These are phyloP conservation scores for Ustilago cynodontis DNA, from an alignment of 1,284 basidiomycete species.

Conservation along the genomic window DNA sequence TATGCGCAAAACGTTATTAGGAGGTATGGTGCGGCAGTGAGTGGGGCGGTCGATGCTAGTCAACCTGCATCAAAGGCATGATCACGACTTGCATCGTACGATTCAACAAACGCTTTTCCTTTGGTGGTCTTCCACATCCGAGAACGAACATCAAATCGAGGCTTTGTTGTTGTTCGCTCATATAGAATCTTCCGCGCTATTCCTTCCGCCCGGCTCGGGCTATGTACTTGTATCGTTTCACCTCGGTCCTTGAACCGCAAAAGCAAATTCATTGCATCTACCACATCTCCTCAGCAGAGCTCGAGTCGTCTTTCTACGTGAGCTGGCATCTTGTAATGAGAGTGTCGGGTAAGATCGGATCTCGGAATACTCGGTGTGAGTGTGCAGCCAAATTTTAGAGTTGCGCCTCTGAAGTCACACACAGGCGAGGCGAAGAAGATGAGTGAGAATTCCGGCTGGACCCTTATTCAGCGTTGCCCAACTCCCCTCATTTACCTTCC, in stretches of 20 bases:
- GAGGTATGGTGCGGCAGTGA: slow-evolving; percentile 21
- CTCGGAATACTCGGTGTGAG: slow-evolving; percentile 5
- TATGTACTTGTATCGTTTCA: slow-evolving; percentile 39
- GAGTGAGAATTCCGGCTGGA: slow-evolving; percentile 21
- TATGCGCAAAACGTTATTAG: slow-evolving; percentile 58
- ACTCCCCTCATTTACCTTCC: too few relatives aligned
- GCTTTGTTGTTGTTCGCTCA: neutral
- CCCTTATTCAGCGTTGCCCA: slow-evolving; percentile 12
- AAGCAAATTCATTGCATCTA: neutral
- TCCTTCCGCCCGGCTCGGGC: neutral
- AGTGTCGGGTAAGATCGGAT: slow-evolving; percentile 1
- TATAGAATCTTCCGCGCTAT: neutral
- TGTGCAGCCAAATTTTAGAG: neutral
- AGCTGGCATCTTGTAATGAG: neutral
- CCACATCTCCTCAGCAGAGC: neutral
- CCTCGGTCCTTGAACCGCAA: neutral
- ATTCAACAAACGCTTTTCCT: too few relatives aligned
- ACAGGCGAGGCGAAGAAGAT: neutral
- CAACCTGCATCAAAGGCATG: slow-evolving; percentile 24
- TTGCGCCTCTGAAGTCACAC: slow-evolving; percentile 5
- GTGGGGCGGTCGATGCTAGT: neutral
- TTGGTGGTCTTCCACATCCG: too few relatives aligned
- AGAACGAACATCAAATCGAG: too few relatives aligned
- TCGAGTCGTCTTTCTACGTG: neutral
- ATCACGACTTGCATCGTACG: neutral